Evolutionary conservation across 2,329 filamentous ascomycete species (phyloP).

Genomic region (Talaromyces marneffei): DNA sequence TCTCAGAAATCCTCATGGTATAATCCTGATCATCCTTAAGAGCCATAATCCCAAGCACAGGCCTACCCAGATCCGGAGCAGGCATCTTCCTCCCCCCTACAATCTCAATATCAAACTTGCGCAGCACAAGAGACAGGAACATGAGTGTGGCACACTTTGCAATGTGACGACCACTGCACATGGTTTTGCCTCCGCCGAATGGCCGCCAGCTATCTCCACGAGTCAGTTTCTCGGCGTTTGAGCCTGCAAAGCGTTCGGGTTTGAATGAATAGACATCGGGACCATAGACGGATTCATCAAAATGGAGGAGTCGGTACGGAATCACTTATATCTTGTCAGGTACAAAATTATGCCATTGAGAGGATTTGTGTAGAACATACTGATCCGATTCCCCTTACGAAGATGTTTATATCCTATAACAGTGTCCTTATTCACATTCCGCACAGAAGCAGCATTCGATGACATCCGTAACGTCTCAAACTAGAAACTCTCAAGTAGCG

Average conservation of each 20-base stretch:
- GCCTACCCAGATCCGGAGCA: not conserved
- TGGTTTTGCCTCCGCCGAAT: not conserved
- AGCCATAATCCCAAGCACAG: not conserved
- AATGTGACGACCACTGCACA: slow-evolving; percentile 1
- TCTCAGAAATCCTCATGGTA: not conserved
- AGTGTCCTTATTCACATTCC: not conserved
- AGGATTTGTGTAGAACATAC: not conserved
- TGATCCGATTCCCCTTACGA: not conserved
- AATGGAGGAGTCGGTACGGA: not conserved
- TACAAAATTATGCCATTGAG: not conserved
- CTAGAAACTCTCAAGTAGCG: not conserved
- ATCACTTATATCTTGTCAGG: not conserved
- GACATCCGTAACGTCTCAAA: not conserved
- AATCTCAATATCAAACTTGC: not conserved
- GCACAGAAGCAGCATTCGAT: not conserved
- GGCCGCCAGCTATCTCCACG: not conserved
- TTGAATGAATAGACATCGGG: not conserved
- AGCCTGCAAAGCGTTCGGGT: not conserved
- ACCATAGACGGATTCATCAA: not conserved
- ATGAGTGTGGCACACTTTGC: not conserved
- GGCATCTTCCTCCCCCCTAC: not conserved
- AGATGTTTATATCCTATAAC: not conserved
- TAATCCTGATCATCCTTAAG: not conserved
- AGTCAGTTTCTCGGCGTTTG: not conserved
- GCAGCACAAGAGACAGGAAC: not conserved